Evolutionary conservation across 495 filamentous ascomycete species (phyloP).

Genomic region (Neurospora sp.): DNA sequence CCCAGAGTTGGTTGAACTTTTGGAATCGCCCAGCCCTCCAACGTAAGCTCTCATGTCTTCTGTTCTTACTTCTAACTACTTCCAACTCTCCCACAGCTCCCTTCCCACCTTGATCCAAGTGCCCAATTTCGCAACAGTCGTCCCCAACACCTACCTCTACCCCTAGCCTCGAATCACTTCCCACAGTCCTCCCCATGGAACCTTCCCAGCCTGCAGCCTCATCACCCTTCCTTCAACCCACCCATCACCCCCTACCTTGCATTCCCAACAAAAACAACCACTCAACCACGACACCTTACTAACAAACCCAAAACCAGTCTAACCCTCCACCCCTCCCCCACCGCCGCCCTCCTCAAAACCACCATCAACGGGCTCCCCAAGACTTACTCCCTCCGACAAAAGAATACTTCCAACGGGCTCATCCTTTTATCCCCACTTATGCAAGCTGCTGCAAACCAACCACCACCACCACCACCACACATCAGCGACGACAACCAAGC

Average conservation of each 20-base stretch:
- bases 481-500: not conserved
- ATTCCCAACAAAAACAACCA: not conserved
- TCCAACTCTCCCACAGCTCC: no score
- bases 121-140: not conserved
- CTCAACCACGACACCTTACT: not conserved
- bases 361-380: conserved; percentile 26
- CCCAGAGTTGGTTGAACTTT: conserved; percentile 55
- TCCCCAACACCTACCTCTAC: not conserved
- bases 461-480: not conserved
- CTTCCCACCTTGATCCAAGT: no score
- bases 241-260: not conserved
- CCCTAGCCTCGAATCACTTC: not conserved
- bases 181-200: not conserved
- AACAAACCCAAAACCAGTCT: conserved; percentile 36
- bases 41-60: conserved; percentile 28
- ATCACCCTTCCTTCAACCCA: not conserved
- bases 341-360: conserved; percentile 67
- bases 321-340: conserved; percentile 50
- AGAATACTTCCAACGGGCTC: conserved; percentile 83
- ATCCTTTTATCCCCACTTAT: conserved; percentile 50
- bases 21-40: conserved; percentile 51
- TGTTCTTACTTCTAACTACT: no score
- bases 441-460: not conserved
- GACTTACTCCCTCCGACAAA: conserved; percentile 76
- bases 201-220: not conserved